Evolutionary conservation across 257 asterid species (phyloP).

Genomic region (Solanum pennellii): DNA sequence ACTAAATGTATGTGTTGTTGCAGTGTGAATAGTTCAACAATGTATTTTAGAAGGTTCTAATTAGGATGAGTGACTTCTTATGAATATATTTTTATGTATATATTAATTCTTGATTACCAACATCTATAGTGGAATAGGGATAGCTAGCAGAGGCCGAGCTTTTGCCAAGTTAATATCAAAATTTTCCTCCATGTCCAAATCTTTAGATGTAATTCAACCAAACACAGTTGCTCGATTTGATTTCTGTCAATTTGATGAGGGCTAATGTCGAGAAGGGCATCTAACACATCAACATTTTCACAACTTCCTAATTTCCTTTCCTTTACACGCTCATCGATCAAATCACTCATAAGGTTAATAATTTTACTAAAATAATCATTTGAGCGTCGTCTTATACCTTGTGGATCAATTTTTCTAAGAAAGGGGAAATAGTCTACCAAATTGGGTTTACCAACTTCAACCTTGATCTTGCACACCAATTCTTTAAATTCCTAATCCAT

Average conservation of each 20-base stretch:
- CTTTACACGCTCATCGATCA: conserved; percentile 27
- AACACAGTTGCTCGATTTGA: conserved; percentile 55
- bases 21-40: too few relatives aligned
- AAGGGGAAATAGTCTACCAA: conserved; percentile 39
- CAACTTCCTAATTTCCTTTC: not conserved
- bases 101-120: not conserved
- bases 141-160: not conserved
- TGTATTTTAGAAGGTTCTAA: too few relatives aligned
- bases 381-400: conserved; percentile 16
- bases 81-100: not conserved
- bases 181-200: not conserved
- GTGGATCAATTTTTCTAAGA: conserved; percentile 26
- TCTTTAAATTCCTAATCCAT: conserved; percentile 27
- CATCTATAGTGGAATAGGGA: not conserved
- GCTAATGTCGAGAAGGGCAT: conserved; percentile 11
- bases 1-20: too few relatives aligned
- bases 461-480: conserved; percentile 22
- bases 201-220: conserved; percentile 18
- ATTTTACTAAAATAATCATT: not conserved
- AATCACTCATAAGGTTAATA: conserved; percentile 17
- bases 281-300: conserved; percentile 20
- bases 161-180: not conserved
- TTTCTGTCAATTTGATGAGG: conserved; percentile 42
- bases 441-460: conserved; percentile 22
- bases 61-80: too few relatives aligned